These are phyloP conservation scores for Lipomyces kockii DNA, from an alignment of 805 yeast genomes.

Conservation along the genomic window DNA sequence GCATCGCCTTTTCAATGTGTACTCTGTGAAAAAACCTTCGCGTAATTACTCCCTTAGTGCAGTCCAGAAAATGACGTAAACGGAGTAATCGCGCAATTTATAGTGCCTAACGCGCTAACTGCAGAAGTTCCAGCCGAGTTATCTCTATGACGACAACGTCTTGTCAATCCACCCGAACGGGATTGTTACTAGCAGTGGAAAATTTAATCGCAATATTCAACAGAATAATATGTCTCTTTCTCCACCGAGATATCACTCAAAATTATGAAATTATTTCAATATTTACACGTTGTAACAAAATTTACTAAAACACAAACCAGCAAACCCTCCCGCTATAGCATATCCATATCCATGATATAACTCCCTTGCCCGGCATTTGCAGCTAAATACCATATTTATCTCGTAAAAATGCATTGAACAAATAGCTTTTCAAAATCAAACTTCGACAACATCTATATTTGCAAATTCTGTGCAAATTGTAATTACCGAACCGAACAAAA, in stretches of 20 bases:
- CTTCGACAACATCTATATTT: background rate
- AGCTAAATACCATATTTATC: background rate
- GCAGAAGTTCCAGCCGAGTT: background rate
- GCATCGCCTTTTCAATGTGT: background rate
- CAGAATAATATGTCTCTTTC: background rate
- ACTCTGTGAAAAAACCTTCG: background rate
- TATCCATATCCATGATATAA: background rate
- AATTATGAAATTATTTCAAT: background rate
- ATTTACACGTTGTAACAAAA: background rate
- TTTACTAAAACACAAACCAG: background rate
- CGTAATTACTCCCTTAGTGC: background rate
- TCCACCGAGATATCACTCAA: background rate
- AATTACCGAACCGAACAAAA: background rate
- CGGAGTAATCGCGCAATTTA: background rate
- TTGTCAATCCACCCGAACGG: background rate
- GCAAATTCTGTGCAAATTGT: background rate
- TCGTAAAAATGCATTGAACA: background rate
- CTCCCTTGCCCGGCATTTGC: background rate
- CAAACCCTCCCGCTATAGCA: background rate
- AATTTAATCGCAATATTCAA: background rate
- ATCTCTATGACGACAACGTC: background rate
- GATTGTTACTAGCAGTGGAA: too few relatives aligned
- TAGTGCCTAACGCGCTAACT: background rate
- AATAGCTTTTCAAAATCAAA: background rate
- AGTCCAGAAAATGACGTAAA: background rate